Conservation (phyloP, 768 basidiomycete genomes). For the Mycena floridula region DNA sequence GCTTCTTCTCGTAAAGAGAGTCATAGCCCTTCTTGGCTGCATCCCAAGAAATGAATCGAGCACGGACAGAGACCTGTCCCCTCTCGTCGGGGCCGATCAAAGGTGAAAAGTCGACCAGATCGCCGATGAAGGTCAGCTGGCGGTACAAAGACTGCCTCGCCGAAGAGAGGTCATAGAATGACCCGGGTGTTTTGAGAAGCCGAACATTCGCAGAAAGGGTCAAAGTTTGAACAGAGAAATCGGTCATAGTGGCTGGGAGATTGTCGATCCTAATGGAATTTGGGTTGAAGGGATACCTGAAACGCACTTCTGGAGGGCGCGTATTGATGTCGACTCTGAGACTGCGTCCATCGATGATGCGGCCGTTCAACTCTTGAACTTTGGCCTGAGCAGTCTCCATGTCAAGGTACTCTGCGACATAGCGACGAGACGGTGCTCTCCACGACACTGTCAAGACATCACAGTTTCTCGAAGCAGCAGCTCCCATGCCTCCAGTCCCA, state of each 20-base stretch:
- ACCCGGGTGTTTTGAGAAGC: slow-evolving; percentile 9
- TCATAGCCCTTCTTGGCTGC: slow-evolving; percentile 34
- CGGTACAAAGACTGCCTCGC: slow-evolving; percentile 17
- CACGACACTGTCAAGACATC: slow-evolving; percentile 46
- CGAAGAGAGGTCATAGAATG: slow-evolving; percentile 11
- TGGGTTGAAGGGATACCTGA: slow-evolving; percentile 15
- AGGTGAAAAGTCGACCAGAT: slow-evolving; percentile 14
- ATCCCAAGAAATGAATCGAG: slow-evolving; percentile 44
- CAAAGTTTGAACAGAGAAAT: slow-evolving; percentile 21
- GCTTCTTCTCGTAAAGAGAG: slow-evolving; percentile 25
- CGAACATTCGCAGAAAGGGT: slow-evolving; percentile 21
- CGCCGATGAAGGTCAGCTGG: slow-evolving; percentile 11
- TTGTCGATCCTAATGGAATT: slow-evolving; percentile 38
- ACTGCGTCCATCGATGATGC: slow-evolving; percentile 30
- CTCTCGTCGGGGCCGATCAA: slow-evolving; percentile 15
- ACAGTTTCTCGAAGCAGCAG: slow-evolving; percentile 20
- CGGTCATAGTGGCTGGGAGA: slow-evolving; percentile 24
- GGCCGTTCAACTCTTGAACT: slow-evolving; percentile 29
- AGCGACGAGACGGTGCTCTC: slow-evolving; percentile 38
- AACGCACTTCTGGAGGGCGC: slow-evolving; percentile 24
- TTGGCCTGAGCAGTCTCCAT: slow-evolving; percentile 26
- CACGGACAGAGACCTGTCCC: slow-evolving; percentile 29
- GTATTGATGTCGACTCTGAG: slow-evolving; percentile 41
- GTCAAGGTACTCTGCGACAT: slow-evolving; percentile 36
- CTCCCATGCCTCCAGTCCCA: slow-evolving; percentile 35